Conservation (phyloP, 306 rosid genomes). For the Mimosa bimucronata region DNA sequence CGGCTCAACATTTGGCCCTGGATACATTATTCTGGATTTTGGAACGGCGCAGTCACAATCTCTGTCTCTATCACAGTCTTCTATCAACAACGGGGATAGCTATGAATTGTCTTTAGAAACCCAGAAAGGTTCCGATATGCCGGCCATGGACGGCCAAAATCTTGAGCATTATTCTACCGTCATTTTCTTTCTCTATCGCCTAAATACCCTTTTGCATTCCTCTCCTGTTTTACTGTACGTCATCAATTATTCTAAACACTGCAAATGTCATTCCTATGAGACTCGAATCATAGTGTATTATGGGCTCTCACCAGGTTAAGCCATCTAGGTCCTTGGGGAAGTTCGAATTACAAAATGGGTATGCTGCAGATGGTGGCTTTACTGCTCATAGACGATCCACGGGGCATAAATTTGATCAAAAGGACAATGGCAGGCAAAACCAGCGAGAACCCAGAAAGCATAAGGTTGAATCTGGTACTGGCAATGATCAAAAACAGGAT, state of each 20-base stretch:
- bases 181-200: background rate
- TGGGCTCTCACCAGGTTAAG: conserved; percentile 12
- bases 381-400: background rate
- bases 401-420: background rate
- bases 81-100: background rate
- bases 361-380: background rate
- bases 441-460: background rate
- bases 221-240: background rate
- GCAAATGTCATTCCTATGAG: background rate
- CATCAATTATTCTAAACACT: background rate
- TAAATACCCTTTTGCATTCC: background rate
- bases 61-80: background rate
- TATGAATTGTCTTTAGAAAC: background rate
- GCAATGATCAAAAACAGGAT: background rate
- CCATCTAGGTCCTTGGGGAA: background rate
- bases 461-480: background rate
- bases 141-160: background rate
- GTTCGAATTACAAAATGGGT: background rate
- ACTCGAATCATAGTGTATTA: background rate
- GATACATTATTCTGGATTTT: background rate
- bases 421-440: background rate
- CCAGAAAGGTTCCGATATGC: background rate
- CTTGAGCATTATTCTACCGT: background rate
- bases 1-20: background rate
- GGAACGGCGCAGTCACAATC: background rate